Evolutionary conservation across 371 early-diverging fungal genomes (phyloP).

Genomic region (Syncephalastrum racemosum): DNA sequence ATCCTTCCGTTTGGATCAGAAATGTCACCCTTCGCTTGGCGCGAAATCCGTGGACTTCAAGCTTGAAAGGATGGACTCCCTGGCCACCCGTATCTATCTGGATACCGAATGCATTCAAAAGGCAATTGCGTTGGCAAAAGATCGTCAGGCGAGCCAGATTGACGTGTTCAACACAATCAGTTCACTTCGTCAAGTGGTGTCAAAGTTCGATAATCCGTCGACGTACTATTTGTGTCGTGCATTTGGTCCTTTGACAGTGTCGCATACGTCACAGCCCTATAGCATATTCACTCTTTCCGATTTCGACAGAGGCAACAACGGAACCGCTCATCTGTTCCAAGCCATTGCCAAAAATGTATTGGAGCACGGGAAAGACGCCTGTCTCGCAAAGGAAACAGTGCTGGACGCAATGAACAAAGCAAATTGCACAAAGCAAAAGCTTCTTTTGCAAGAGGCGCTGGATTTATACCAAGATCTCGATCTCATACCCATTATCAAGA

Average conservation of each 20-base stretch:
- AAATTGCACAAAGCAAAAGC: conserved; percentile 10
- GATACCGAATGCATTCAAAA: conserved; percentile 14
- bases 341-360: conserved; percentile 15
- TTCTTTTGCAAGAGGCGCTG: conserved; percentile 5
- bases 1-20: conserved; percentile 16
- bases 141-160: conserved; percentile 11
- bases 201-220: conserved; percentile 19
- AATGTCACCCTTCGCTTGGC: too few relatives aligned
- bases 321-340: conserved; percentile 14
- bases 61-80: conserved; percentile 7
- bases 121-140: conserved; percentile 9
- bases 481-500: conserved; percentile 11
- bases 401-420: too few relatives aligned
- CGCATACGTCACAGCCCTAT: conserved; percentile 15
- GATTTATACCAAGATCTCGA: conserved; percentile 4
- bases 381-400: conserved; percentile 9
- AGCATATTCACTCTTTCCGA: conserved; percentile 13
- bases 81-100: conserved; percentile 4
- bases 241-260: conserved; percentile 16
- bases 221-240: conserved; percentile 17
- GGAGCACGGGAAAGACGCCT: conserved; percentile 10
- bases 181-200: conserved; percentile 17
- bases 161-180: conserved; percentile 13
- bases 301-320: conserved; percentile 14
- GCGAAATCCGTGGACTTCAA: too few relatives aligned